Evolutionary conservation across 2,329 filamentous ascomycete species (phyloP), one percentile per base, ranked within the genome.

Genomic region (Dothideomycetidae sp.): DNA sequence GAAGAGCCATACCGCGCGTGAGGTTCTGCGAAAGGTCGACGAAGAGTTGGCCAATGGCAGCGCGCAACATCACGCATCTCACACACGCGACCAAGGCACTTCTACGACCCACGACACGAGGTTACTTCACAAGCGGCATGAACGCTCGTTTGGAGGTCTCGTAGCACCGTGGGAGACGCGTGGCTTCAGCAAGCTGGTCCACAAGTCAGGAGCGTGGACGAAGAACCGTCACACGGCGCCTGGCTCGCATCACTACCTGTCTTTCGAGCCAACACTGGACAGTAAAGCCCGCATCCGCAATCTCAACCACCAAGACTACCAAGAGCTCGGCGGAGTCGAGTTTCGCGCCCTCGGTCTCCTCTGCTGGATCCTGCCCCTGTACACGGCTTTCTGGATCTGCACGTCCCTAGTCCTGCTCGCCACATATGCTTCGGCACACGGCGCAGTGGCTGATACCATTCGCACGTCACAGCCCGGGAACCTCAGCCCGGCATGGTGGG

Each of bases 301-400:
- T 47, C 59, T 98, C 46, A 81, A 79, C 0, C 80, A 92, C 47
- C 83, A 90, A 45, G 85, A 98, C 58, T 73, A 88, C 46, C 85
- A 96, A 53, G 90, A 96, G 57, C 63, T 98, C 2, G 90, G 90
- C 7, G 90, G 90, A 13, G 93, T 98, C 44, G 90, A 98, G 57
- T 98, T 96, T 53, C 78, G 90, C 4, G 82, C 86, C 0, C 57
- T 98, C 42, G 90, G 93, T 56, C 82, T 84, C 2, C 61, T 98
- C 33, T 21, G 42, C 14, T 42, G 40, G 36, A 21, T 47, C n/a
- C 39, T 48, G 10, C 29, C 41, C 9, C 12, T 16, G n/a, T 57
- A 55, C 14, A 49, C 53, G 11, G 10, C 55, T 2, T 52, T 53
- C 39, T 56, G 53, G 53, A 48, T 53, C 10, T 7, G 42, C 1